Evolutionary conservation across 2,329 filamentous ascomycete species (phyloP).

Genomic region (Purpureocillium lavendulum): DNA sequence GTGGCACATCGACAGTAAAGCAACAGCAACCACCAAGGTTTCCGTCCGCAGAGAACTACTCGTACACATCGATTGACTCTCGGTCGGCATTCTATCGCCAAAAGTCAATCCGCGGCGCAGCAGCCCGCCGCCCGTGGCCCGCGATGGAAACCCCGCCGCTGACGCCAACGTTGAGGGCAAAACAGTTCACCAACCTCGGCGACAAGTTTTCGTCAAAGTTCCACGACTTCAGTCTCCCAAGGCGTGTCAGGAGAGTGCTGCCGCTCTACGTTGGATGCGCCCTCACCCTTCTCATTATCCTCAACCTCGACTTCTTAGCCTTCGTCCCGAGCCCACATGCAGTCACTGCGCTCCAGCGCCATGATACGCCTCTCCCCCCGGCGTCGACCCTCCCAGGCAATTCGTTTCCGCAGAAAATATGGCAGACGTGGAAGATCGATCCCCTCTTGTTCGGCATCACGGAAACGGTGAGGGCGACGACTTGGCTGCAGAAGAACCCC

Average conservation of each 20-base stretch:
- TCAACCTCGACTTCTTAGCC: slow-evolving; percentile 27
- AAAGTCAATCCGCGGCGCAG: too few species aligned
- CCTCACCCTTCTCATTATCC: slow-evolving; percentile 35
- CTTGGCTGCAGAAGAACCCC: slow-evolving; percentile 60
- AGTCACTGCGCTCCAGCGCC: too few species aligned
- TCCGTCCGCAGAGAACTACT: too few species aligned
- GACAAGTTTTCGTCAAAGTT: slow-evolving; percentile 7
- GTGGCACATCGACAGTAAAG: too few species aligned
- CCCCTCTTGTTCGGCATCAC: slow-evolving; percentile 58
- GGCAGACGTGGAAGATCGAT: slow-evolving; percentile 69
- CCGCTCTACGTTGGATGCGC: slow-evolving; percentile 36
- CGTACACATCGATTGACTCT: too few species aligned
- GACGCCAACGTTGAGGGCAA: slow-evolving; percentile 17
- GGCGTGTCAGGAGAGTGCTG: slow-evolving; percentile 38
- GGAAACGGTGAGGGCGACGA: slow-evolving; percentile 50
- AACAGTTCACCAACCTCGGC: too few species aligned
- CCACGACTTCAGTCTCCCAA: slow-evolving; percentile 28
- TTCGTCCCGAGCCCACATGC: too few species aligned
- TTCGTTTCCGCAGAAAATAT: slow-evolving; percentile 59
- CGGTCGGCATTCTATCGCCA: too few species aligned
- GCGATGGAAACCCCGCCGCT: slow-evolving; percentile 15
- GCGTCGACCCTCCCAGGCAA: slow-evolving; percentile 10
- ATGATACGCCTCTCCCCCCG: too few species aligned
- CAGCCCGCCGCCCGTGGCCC: too few species aligned
- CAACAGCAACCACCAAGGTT: too few species aligned